Evolutionary conservation across 495 filamentous ascomycete species (phyloP), one percentile per base, ranked within the genome.

Genomic region (Neurospora sp.): DNA sequence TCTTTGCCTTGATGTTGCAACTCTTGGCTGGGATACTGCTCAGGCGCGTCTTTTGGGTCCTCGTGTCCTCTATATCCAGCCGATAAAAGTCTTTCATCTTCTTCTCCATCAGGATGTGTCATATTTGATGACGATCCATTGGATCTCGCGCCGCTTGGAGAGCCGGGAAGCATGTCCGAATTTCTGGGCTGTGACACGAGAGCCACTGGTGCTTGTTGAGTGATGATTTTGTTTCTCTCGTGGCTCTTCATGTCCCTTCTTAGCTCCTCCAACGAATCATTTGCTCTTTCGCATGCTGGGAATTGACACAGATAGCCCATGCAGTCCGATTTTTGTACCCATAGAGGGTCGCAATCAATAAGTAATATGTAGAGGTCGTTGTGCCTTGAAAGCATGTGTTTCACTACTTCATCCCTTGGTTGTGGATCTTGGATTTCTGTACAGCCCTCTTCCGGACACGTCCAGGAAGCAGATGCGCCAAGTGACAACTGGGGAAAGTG

Each of bases 251-350:
- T 20, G 44, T 48, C 9, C 8, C 44, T 20, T 20, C 9, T 48
- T 20, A 48, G 44, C n/a, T 22, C n/a, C 44, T 20, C 44, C 44
- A 48, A 20, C n/a, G n/a, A 10, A 4, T 20, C 1, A 20, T 20
- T 3, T 20, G n/a, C 2, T 3, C 1, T 20, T 48, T 4, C 0
- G n/a, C 44, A 48, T 1, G 0, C 0, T 4, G 0, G 0, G 3
- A 48, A 48, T 10, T 9, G 3, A 3, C 44, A 48, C n/a, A 1
- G 1, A 48, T 20, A 48, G 44, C 9, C n/a, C 18, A 16, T 16
- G 1, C 1, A 5, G 38, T 39, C 38, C 38, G 0, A 1, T 42
- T 14, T 3, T 20, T 4, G 1, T 4, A 22, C 9, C n/a, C 3
- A 20, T 48, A 48, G n/a, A 20, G 44, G n/a, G 2, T 48, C n/a